These are phyloP conservation scores for Claviceps pusilla DNA, from an alignment of 2,329 filamentous ascomycete genomes.

Conservation along the genomic window DNA sequence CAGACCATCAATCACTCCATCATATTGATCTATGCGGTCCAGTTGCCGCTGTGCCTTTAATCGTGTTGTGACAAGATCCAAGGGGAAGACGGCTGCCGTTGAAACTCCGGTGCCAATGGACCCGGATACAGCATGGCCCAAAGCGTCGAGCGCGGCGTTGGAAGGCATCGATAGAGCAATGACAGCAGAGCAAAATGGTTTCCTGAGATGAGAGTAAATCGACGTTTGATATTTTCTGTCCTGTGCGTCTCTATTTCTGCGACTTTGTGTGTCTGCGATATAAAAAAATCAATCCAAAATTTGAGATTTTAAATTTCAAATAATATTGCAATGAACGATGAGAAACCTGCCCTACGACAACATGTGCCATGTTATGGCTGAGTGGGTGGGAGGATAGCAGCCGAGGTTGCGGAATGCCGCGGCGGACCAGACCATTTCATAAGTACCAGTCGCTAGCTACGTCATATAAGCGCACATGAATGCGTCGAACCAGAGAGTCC, in stretches of 20 bases:
- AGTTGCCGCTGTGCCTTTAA: slow-evolving; percentile 62
- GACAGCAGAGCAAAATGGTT: too few relatives aligned
- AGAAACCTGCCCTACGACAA: too few relatives aligned
- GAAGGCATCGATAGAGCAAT: slow-evolving; percentile 14
- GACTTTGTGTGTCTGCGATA: neutral
- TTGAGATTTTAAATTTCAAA: too few relatives aligned
- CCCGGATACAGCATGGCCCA: slow-evolving; percentile 71
- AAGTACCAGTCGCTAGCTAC: neutral
- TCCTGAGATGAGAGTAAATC: neutral
- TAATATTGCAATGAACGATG: too few relatives aligned
- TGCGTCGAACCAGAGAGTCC: too few relatives aligned
- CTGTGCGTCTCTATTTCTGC: neutral
- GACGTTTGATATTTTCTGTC: neutral
- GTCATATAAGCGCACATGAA: neutral
- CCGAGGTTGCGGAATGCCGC: neutral
- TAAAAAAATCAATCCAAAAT: neutral
- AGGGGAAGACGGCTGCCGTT: slow-evolving; percentile 64
- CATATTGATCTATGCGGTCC: slow-evolving; percentile 37
- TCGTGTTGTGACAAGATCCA: slow-evolving; percentile 67
- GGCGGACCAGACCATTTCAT: neutral
- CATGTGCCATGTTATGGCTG: neutral
- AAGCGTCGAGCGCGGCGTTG: slow-evolving; percentile 43
- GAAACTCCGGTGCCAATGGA: slow-evolving; percentile 65
- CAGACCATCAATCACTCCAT: slow-evolving; percentile 52
- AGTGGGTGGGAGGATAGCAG: neutral